Evolutionary conservation across 2,329 filamentous ascomycete genomes (phyloP), one percentile per base, ranked within the genome.

Genomic region (Atkinsonella hypoxylon): DNA sequence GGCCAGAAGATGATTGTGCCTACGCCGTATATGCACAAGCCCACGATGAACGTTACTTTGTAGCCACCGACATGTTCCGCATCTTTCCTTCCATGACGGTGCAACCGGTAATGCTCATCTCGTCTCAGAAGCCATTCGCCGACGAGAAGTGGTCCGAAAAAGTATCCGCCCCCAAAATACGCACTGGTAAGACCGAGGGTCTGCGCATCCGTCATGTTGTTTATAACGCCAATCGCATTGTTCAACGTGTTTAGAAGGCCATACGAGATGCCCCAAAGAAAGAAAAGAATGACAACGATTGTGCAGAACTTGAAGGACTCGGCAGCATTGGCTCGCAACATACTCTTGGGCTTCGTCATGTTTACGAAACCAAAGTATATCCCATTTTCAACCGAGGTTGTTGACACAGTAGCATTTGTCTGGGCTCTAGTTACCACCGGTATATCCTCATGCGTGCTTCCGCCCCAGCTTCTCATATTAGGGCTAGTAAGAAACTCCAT

Each of bases 231-330:
- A 48, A 89, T 82, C 22, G 81, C 80, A 18, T 75, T 76, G 62
- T 95, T 95, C 30, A 96, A 76, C 0, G 83, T 85, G 59, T 93
- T 89, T 6, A 95, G 72, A 2, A 95, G 75, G 0, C 90, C 90
- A 58, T 95, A 95, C 0, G 89, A 89, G 52, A 95, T 85, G 0
- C 90, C 90, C 89, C 89, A 95, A 2, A 95, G 71, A 56, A 95
- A 82, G 67, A 95, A 95, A 0, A 95, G 71, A 7, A 90, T 77
- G 1, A 86, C 87, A 20, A 94, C 88, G 55, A 88, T 73, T 15
- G 78, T 75, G 59, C 86, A 83, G 55, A 88, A 87, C 55, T 82
- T 85, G 56, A 86, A 69, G 0, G 83, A 86, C 55, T 89, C 84
- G 11, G 67, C 63, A 1, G 73, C 74, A 1, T 77, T 80, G 51